Conservation (phyloP, 2,329 filamentous ascomycete genomes). For the Aureobasidium leucospermi region DNA sequence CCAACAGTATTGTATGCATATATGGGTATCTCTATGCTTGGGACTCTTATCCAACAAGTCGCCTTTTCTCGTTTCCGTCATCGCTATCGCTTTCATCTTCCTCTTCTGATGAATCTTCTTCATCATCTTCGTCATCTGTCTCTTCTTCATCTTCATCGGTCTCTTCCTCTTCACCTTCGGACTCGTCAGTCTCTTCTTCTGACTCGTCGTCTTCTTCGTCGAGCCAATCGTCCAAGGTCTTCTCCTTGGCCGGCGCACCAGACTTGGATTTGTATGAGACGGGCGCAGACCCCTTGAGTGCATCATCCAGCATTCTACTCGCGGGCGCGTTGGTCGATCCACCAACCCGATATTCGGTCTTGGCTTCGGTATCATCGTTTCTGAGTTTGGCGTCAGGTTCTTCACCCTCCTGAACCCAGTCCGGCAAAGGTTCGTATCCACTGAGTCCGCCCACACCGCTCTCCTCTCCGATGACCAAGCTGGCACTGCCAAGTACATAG, state of each 20-base stretch:
- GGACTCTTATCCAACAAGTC: constrained; percentile 28
- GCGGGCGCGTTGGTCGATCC: constrained; percentile 43
- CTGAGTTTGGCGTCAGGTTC: constrained; percentile 73
- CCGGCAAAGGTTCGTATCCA: constrained; percentile 72
- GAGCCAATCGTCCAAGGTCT: constrained; percentile 90
- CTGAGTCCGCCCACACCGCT: constrained; percentile 64
- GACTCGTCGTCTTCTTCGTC: constrained; percentile 56
- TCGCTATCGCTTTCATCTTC: constrained; percentile 20
- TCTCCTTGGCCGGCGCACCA: constrained; percentile 44
- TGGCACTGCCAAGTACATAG: constrained; percentile 74
- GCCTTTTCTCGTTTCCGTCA: constrained; percentile 29
- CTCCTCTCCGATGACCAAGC: constrained; percentile 73
- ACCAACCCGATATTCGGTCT: constrained; percentile 28
- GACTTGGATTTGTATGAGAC: constrained; percentile 40
- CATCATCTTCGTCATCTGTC: constrained; percentile 46
- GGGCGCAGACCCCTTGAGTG: constrained; percentile 36
- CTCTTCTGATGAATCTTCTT: constrained; percentile 40
- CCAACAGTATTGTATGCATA: background rate
- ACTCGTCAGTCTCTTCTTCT: constrained; percentile 45
- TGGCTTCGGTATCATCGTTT: constrained; percentile 44
- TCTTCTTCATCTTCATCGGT: constrained; percentile 47
- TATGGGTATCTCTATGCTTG: constrained; percentile 4
- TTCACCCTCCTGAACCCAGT: constrained; percentile 73
- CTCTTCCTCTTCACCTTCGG: constrained; percentile 44
- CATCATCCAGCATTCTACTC: constrained; percentile 56